Evolutionary conservation across 163 green algal genomes (phyloP), one percentile per base, ranked within the genome.

Genomic region (Coccomyxa subellipsoidea): DNA sequence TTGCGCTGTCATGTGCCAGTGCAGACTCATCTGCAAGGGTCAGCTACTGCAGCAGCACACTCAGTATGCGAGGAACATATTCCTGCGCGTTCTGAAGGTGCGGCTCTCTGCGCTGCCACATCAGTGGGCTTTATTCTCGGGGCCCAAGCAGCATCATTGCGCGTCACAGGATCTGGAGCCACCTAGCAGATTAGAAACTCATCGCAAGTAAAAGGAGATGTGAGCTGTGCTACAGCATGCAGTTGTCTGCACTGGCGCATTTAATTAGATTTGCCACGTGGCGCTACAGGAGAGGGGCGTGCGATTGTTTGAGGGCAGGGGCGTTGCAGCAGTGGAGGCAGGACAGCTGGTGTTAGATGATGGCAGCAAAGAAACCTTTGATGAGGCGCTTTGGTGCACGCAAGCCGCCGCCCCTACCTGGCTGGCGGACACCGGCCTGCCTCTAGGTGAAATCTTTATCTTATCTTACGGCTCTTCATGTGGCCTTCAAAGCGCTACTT

Each of bases 371-470:
- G 34, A 91, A 7, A 25, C 37, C 21, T 96, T 94, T 87, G 94
- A 98, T 79, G 93, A 96, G 80, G 96, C 91, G 80, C 83, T 98
- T 27, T 99, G 96, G 95, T 98, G 94, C 90, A 99, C 96, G 4
- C 89, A 97, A 79, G 96, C 95, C 2, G 86, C 80, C 23, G 88
- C 95, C 0, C 84, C 93, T 0, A 15, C 78, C 23, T 98, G 94
- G 93, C 82, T 98, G 32, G 75, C 70, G 4, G 53, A 81, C 2
- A 94, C 87, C 32, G 75, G 76, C 66, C 77, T 84, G 27, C 75
- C 69, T 27, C 37, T 81, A 69, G 78, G 79, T 80, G 34, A 73
- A 23, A 18, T 73, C 25, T 7, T n/a, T 34, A 5, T 18, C 47
- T 27, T 2, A 12, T 59, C 47, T 27, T 2, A n/a, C n/a, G n/a